phyloP scores from a whole-genome alignment of 2,329 filamentous ascomycete species.

The Pseudogymnoascus sp. region DNA sequence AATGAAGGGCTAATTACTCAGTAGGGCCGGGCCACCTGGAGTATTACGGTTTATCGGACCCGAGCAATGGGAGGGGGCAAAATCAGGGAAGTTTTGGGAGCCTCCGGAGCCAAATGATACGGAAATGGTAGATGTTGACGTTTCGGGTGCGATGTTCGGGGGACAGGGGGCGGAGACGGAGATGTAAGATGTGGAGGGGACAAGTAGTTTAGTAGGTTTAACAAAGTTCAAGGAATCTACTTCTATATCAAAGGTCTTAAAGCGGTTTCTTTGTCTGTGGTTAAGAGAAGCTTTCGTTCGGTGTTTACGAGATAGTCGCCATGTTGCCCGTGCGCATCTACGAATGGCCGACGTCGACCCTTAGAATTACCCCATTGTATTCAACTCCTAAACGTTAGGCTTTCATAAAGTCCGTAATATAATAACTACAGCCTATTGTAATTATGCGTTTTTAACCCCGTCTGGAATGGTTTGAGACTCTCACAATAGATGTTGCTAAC shows the following conservation, averaged over 20 bases:
- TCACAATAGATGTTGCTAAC: too few relatives aligned
- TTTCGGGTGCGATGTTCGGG: not conserved
- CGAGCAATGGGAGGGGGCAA: not conserved
- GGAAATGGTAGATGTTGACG: not conserved
- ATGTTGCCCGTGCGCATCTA: too few relatives aligned
- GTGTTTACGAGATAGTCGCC: not conserved
- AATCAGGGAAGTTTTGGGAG: not conserved
- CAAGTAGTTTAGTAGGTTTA: not conserved
- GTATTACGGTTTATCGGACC: not conserved
- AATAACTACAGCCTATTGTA: too few relatives aligned
- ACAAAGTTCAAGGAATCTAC: too few relatives aligned
- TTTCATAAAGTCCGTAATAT: too few relatives aligned
- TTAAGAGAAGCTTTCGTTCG: not conserved
- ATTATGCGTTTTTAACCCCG: too few relatives aligned
- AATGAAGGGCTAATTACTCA: not conserved
- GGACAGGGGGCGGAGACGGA: not conserved
- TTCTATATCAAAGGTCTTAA: too few relatives aligned
- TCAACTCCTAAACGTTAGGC: too few relatives aligned
- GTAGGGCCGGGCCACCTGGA: not conserved
- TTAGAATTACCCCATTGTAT: too few relatives aligned
- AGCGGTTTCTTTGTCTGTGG: not conserved
- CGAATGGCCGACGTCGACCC: too few relatives aligned
- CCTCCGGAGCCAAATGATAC: not conserved
- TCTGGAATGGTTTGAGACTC: too few relatives aligned
- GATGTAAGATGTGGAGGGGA: not conserved